Evolutionary conservation across 495 filamentous ascomycete species (phyloP).

Genomic region (Glutinoglossum americanum): DNA sequence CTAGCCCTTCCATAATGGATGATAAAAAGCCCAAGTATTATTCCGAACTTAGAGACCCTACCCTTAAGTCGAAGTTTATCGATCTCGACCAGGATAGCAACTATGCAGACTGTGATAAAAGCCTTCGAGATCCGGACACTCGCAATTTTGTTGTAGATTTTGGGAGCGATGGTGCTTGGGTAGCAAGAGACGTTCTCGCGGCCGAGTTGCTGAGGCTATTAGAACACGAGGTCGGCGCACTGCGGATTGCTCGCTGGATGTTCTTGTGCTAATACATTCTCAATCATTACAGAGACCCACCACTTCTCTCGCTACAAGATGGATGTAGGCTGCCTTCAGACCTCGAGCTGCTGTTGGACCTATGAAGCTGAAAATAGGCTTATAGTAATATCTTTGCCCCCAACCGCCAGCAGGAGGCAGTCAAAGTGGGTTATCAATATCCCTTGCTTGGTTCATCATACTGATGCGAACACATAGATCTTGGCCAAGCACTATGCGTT

Average conservation of each 20-base stretch:
- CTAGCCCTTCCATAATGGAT: not conserved
- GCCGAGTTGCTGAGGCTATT: constrained; percentile 22
- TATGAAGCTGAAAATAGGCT: not conserved
- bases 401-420: constrained; percentile 31
- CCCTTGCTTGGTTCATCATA: not conserved
- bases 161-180: constrained; percentile 37
- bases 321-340: constrained; percentile 34
- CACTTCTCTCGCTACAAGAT: constrained; percentile 20
- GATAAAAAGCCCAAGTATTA: not conserved
- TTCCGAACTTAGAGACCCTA: not conserved
- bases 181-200: constrained; percentile 32
- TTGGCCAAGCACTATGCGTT: constrained; percentile 40
- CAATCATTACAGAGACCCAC: not conserved
- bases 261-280: not conserved
- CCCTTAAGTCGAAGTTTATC: not conserved
- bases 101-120: not conserved
- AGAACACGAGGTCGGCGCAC: constrained; percentile 5
- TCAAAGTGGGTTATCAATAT: constrained; percentile 18
- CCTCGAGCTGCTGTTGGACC: not conserved
- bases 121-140: not conserved
- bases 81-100: not conserved
- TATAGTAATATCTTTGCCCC: constrained; percentile 50
- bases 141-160: constrained; percentile 54
- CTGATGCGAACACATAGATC: constrained; percentile 7
- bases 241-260: not conserved